Conservation (phyloP, 345 rosid genomes). For the Geranium rotundifolium region DNA sequence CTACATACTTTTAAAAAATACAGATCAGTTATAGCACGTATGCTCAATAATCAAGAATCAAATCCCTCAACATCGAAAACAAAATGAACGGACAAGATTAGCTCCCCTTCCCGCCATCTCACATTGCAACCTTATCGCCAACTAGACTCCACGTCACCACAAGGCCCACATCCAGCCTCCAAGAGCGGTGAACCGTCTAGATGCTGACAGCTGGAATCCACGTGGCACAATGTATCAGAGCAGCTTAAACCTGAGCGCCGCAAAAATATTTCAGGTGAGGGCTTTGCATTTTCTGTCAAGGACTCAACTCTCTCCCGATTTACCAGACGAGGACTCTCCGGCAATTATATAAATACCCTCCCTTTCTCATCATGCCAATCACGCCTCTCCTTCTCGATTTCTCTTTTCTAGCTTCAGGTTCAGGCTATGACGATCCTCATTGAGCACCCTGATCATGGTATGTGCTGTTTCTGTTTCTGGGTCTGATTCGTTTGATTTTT, state of each 20-base stretch:
- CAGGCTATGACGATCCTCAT: conserved; percentile 8
- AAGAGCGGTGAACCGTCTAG: neutral
- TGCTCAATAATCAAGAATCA: no score
- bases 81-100: no score
- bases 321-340: conserved; percentile 8
- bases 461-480: neutral
- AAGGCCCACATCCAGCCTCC: neutral
- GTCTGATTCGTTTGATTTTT: neutral
- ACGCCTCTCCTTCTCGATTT: neutral
- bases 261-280: neutral
- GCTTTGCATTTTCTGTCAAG: conserved; percentile 1
- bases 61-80: no score
- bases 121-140: no score
- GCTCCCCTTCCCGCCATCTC: no score
- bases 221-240: neutral
- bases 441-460: conserved; percentile 4
- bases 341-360: conserved; percentile 5
- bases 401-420: neutral
- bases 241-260: no score
- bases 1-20: no score
- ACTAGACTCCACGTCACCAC: neutral
- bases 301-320: conserved; percentile 2
- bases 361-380: neutral
- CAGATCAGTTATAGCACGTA: no score
- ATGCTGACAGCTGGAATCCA: neutral